Evolutionary conservation across 768 basidiomycete species (phyloP).

Genomic region (Mycena latifolia): DNA sequence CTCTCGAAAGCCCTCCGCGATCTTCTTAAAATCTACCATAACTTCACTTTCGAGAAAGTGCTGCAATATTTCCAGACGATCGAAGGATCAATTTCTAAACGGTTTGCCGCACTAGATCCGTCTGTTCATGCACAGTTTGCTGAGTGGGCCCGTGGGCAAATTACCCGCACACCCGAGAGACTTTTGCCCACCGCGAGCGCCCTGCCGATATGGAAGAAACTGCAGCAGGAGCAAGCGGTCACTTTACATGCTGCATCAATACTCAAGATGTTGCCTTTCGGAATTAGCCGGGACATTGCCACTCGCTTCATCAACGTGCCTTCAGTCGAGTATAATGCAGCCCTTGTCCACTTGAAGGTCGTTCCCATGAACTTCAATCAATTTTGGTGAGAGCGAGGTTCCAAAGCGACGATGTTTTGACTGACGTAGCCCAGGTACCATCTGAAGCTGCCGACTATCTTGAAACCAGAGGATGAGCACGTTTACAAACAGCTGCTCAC

Average conservation of each 20-base stretch:
- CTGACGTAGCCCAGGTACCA: slow-evolving; percentile 16
- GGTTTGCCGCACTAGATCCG: slow-evolving; percentile 38
- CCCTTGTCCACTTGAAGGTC: slow-evolving; percentile 27
- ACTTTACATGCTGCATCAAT: slow-evolving; percentile 30
- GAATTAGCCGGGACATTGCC: slow-evolving; percentile 25
- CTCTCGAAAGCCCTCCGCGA: slow-evolving; percentile 37
- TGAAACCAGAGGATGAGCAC: slow-evolving; percentile 24
- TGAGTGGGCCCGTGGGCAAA: slow-evolving; percentile 45
- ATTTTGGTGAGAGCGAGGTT: slow-evolving; percentile 22
- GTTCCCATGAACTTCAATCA: slow-evolving; percentile 26
- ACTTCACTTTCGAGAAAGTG: slow-evolving; percentile 37
- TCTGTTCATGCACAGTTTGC: slow-evolving; percentile 41
- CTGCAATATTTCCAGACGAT: slow-evolving; percentile 33
- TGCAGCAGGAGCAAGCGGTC: slow-evolving; percentile 16
- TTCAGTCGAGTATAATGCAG: slow-evolving; percentile 17
- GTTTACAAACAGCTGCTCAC: slow-evolving; percentile 30
- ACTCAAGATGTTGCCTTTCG: slow-evolving; percentile 41
- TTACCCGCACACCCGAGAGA: slow-evolving; percentile 25
- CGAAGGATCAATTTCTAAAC: slow-evolving; percentile 21
- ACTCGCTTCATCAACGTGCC: slow-evolving; percentile 25
- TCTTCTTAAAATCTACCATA: slow-evolving; percentile 35
- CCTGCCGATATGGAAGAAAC: slow-evolving; percentile 52
- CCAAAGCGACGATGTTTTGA: not conserved
- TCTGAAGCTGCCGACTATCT: slow-evolving; percentile 27
- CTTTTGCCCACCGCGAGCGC: slow-evolving; percentile 36